A percentile compares a stretch with the other conserved stretches of the same genome.
Conservation (phyloP, 139 green algal species). For the Chlamydomonas incerta region DNA sequence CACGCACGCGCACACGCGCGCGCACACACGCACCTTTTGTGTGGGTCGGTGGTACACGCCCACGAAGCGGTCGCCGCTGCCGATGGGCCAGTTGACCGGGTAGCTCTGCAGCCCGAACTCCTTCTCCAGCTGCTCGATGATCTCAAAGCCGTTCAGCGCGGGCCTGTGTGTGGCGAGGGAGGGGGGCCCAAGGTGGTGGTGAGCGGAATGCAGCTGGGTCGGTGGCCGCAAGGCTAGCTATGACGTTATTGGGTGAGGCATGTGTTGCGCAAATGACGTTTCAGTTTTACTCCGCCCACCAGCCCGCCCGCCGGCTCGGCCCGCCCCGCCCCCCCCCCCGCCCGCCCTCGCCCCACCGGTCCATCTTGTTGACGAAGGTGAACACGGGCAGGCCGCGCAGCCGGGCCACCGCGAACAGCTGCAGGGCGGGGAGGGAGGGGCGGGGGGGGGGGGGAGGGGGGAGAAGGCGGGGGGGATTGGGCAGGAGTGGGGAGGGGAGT, state of each 20-base stretch:
- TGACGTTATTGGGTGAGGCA: too few species aligned
- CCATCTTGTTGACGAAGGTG: constrained; percentile 78
- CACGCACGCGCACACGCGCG: too few species aligned
- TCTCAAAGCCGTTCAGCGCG: constrained; percentile 81
- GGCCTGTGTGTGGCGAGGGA: constrained; percentile 45
- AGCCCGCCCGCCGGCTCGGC: too few species aligned
- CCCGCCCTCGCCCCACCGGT: constrained; percentile 15
- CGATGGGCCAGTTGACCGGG: constrained; percentile 86
- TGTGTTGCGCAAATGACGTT: too few species aligned
- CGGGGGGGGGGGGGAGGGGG: not conserved
- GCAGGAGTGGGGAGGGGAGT: not conserved
- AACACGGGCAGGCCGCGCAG: constrained; percentile 75
- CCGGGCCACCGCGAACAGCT: constrained; percentile 72
- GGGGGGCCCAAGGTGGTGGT: too few species aligned
- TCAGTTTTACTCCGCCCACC: too few species aligned
- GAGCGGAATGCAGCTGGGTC: too few species aligned
- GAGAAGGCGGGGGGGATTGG: not conserved
- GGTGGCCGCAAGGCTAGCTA: too few species aligned
- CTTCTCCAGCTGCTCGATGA: constrained; percentile 85
- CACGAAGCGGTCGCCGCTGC: constrained; percentile 70
- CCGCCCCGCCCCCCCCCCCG: not conserved
- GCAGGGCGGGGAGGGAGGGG: not conserved
- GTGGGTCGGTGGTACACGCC: constrained; percentile 76
- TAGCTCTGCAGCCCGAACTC: constrained; percentile 68
- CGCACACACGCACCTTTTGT: constrained; percentile 57